Conservation (phyloP, 441 rosid genomes). For the Adansonia rubrostipa region DNA sequence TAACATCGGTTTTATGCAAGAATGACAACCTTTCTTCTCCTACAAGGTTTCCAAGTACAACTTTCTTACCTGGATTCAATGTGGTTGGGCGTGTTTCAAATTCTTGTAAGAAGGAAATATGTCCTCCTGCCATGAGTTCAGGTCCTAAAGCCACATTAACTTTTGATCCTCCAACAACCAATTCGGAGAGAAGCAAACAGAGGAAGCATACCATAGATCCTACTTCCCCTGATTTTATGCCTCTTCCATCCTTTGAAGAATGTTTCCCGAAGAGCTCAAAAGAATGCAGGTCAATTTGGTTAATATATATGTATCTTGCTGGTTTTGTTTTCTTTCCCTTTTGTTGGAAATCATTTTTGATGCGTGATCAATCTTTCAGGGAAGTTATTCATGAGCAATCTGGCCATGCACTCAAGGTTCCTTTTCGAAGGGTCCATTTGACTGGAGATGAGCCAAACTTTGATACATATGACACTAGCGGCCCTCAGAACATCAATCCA, state of each 20-base stretch:
- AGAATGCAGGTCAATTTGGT: constrained; percentile 47
- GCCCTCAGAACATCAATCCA: constrained; percentile 83
- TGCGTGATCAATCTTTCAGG: constrained; percentile 45
- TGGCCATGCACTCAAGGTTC: constrained; percentile 83
- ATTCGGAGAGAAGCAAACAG: constrained; percentile 52
- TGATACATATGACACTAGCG: constrained; percentile 91
- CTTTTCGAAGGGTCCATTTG: constrained; percentile 79
- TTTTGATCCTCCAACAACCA: constrained; percentile 65
- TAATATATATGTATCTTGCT: constrained; percentile 3
- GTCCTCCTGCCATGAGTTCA: constrained; percentile 22
- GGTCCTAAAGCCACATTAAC: constrained; percentile 68
- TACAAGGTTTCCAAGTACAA: constrained; percentile 49
- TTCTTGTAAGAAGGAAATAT: constrained; percentile 44
- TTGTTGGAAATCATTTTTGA: background rate
- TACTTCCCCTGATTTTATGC: constrained; percentile 79
- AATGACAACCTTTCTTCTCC: constrained; percentile 48
- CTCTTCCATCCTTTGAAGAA: constrained; percentile 81
- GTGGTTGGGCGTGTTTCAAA: constrained; percentile 42
- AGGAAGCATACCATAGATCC: constrained; percentile 82
- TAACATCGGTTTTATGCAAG: constrained; percentile 57
- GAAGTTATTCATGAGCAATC: constrained; percentile 79
- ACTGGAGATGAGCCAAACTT: constrained; percentile 82
- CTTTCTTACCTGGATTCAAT: constrained; percentile 65
- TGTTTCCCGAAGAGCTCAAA: constrained; percentile 95
- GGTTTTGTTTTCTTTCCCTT: constrained; percentile 5